Conservation (phyloP, 2,329 filamentous ascomycete species). For the Fusarium burgessii region DNA sequence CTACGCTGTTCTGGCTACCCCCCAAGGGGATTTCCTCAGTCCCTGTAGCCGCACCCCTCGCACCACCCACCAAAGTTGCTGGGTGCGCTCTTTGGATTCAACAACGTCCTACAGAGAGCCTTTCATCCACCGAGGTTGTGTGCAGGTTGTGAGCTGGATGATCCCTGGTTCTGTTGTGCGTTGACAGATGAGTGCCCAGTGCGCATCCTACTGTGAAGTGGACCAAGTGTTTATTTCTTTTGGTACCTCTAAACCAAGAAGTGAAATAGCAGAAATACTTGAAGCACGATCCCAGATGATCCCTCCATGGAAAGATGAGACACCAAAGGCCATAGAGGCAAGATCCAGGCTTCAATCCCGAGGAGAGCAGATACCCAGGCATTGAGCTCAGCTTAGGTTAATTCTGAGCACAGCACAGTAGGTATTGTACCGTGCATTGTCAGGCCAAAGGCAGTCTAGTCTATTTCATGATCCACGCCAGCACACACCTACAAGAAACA, state of each 20-base stretch:
- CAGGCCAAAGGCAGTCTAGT: conserved; percentile 17
- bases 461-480: conserved; percentile 25
- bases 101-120: conserved; percentile 34
- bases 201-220: conserved; percentile 44
- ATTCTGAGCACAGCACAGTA: conserved; percentile 29
- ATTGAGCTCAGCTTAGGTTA: conserved; percentile 21
- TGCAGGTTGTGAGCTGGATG: conserved; percentile 37
- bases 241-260: conserved; percentile 6
- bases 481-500: conserved; percentile 26
- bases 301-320: conserved; percentile 24
- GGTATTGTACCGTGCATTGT: conserved; percentile 22
- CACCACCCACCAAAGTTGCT: conserved; percentile 42
- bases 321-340: conserved; percentile 16
- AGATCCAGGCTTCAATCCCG: conserved; percentile 22
- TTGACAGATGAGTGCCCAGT: conserved; percentile 46
- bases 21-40: conserved; percentile 24
- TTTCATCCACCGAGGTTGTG: conserved; percentile 44
- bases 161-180: conserved; percentile 44
- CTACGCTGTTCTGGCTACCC: conserved; percentile 51
- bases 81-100: conserved; percentile 27
- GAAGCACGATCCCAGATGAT: conserved; percentile 15
- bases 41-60: conserved; percentile 46
- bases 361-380: conserved; percentile 4
- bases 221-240: conserved; percentile 7
- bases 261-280: conserved; percentile 31